Base-by-base conservation (phyloP, 495 filamentous ascomycete genomes). In the Penicillium psychrofluorescens region DNA sequence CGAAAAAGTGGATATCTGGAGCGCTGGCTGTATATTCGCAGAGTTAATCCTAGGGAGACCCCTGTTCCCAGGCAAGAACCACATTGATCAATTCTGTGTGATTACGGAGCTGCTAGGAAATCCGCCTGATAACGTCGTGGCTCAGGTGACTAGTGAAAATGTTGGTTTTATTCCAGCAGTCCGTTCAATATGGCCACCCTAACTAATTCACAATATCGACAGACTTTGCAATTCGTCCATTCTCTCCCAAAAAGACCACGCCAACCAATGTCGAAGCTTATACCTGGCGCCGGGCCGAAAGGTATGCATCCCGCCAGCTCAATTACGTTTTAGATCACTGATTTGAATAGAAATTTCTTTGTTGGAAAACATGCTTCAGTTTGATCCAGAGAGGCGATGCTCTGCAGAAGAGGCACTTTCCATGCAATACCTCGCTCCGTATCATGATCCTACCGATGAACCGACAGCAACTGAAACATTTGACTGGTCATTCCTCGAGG, bases 161-260 rank as follows among this genome's bases (percentile, higher is more conserved):
- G 33, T 38, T 9, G 14, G 13, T 53, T 8, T 34, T 34, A 34
- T 6, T 8, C n/a, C 22, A 22, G 22, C 22, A 22, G 2, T 22
- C 22, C 22, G 22, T 22, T 22, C 22, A 22, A 22, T 22, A 22
- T 22, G 22, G 22, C 22, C 4, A 22, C 22, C 6, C 0, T 22
- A 4, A 4, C 4, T 22, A 22, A 22, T 6, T 22, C 22, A 0
- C 4, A 22, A 47, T 48, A 36, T 29, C 51, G 9, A 6, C 40
- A 97, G 91, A 98, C 92, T 15, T 64, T 97, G 54, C 75, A 88
- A 71, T 98, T 98, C 59, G 87, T 98, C 44, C 88, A 90, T 62
- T 97, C 92, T 13, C 76, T 98, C 37, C 92, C 92, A 11, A 88
- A 91, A 66, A 79, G 91, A 33, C 85, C 92, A 61, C 77, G 91